Evolutionary conservation across 148 eudicot species (phyloP).

Genomic region (Fagopyrum esculentum): DNA sequence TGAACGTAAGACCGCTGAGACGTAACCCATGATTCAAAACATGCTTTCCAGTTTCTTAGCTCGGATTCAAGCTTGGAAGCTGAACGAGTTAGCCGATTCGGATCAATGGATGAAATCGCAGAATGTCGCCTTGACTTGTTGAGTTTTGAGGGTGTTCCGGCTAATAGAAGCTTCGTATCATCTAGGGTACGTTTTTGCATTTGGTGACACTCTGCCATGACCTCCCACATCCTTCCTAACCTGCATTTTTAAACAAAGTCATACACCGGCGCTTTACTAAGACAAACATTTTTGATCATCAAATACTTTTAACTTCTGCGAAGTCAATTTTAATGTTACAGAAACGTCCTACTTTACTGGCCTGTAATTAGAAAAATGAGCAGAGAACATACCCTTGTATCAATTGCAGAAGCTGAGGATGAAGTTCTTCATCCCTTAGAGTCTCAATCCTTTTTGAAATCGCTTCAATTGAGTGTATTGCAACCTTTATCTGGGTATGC

Average conservation of each 20-base stretch:
- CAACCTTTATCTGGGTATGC: slow-evolving; percentile 86
- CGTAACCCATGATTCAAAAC: slow-evolving; percentile 75
- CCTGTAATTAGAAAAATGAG: background rate
- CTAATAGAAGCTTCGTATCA: slow-evolving; percentile 83
- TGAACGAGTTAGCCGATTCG: slow-evolving; percentile 67
- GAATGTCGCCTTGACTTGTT: slow-evolving; percentile 39
- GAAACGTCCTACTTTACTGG: background rate
- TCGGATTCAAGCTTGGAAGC: slow-evolving; percentile 80
- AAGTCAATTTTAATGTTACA: background rate
- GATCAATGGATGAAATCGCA: slow-evolving; percentile 45
- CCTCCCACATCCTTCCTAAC: slow-evolving; percentile 86
- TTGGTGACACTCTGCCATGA: slow-evolving; percentile 90
- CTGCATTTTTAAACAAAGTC: slow-evolving; percentile 27
- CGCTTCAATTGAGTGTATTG: slow-evolving; percentile 88
- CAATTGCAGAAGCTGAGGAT: slow-evolving; percentile 82
- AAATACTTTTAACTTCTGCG: background rate
- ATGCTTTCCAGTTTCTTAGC: slow-evolving; percentile 74
- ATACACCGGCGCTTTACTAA: background rate
- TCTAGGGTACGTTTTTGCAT: slow-evolving; percentile 76
- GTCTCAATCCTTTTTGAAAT: slow-evolving; percentile 88
- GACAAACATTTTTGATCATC: too few species aligned
- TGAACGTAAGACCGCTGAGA: slow-evolving; percentile 78
- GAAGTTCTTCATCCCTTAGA: slow-evolving; percentile 78
- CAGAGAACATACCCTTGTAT: slow-evolving; percentile 68
- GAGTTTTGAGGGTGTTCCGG: slow-evolving; percentile 65